Evolutionary conservation across 345 rosid genomes (phyloP), one percentile per base, ranked within the genome.

Genomic region (Cochlearia excelsa): DNA sequence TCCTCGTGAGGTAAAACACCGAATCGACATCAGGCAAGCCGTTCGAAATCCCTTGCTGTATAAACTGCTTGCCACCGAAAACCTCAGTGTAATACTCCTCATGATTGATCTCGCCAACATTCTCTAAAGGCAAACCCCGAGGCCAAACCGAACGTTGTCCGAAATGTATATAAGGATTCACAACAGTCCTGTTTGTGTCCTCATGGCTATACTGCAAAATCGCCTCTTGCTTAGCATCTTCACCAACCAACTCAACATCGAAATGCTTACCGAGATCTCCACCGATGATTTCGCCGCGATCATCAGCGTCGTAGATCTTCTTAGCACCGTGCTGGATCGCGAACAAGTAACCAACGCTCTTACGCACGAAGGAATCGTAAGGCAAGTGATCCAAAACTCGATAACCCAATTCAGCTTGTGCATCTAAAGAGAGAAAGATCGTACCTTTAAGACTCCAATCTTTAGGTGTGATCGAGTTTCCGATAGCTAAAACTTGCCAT

Each of bases 121-220:
- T 80, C 74, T 93, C 97, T 74, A 90, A 80, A 2, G 99, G 99
- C 71, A 93, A 78, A 42, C 99, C 99, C 67, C 97, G 79, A 60
- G 99, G 99, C 99, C 99, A 93, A 73, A 93, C 93, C 0, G 99
- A 85, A 59, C 99, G 79, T 75, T 93, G 99, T 10, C 97, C 97
- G 3, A 93, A 93, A 78, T 93, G 99, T 40, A 93, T 75, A 28
- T 87, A 93, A 27, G 99, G 99, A 67, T 93, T 93, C 10, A 84
- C 85, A 51, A 93, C 82, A 66, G 84, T 84, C 71, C 90, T 77
- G 50, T 93, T 85, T 9, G 78, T 77, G 41, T 85, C 77, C 28
- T 90, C 95, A 38, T 93, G 99, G 67, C 90, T 85, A 45, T 87
- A 93, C 76, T 93, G 99, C 80, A 93, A 76, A 65, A 93, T 51